A percentile compares a stretch with the other conserved stretches of the same genome.
phyloP scores from a whole-genome alignment of 352 stramenopile genomes.

The Globisporangium sylvaticum region DNA sequence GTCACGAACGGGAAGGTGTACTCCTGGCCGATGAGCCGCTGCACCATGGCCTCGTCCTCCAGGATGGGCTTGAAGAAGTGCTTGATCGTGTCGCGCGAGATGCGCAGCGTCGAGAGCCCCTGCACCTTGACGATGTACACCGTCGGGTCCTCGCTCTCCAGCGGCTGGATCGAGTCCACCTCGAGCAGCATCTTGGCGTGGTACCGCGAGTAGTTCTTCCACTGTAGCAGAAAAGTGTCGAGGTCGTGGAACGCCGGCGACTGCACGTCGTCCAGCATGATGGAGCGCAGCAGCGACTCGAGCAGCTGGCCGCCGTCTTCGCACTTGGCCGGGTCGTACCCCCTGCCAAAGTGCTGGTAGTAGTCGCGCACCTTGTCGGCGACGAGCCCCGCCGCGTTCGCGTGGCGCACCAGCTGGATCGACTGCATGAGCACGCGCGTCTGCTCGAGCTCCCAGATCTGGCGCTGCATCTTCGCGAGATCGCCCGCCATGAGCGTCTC shows the following conservation, averaged over 20 bases:
- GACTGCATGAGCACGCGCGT: constrained; percentile 38
- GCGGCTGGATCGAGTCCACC: constrained; percentile 30
- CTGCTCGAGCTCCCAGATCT: constrained; percentile 44
- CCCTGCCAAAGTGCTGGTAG: constrained; percentile 41
- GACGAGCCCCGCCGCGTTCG: constrained; percentile 37
- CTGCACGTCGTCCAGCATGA: constrained; percentile 48
- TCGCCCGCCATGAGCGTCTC: constrained; percentile 27
- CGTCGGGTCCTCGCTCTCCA: constrained; percentile 31
- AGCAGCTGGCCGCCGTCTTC: constrained; percentile 17
- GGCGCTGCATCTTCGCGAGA: constrained; percentile 29
- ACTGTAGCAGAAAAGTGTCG: constrained; percentile 52
- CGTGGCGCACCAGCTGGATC: constrained; percentile 35
- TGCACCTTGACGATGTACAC: constrained; percentile 38
- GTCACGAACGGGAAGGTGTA: constrained; percentile 55
- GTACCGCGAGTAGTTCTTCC: constrained; percentile 60
- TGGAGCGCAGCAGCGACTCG: constrained; percentile 38
- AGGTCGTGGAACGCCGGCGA: constrained; percentile 44
- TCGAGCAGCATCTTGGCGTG: constrained; percentile 38
- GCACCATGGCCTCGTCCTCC: constrained; percentile 54
- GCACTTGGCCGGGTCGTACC: constrained; percentile 35
- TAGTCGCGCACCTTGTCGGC: constrained; percentile 40
- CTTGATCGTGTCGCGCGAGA: constrained; percentile 57
- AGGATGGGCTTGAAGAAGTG: constrained; percentile 61
- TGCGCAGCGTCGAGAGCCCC: constrained; percentile 41
- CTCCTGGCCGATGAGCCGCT: constrained; percentile 52